A percentile compares a stretch with the other conserved stretches of the same genome.
Evolutionary conservation across 768 basidiomycete species (phyloP).

Genomic region (Phaeotremella fagi): DNA sequence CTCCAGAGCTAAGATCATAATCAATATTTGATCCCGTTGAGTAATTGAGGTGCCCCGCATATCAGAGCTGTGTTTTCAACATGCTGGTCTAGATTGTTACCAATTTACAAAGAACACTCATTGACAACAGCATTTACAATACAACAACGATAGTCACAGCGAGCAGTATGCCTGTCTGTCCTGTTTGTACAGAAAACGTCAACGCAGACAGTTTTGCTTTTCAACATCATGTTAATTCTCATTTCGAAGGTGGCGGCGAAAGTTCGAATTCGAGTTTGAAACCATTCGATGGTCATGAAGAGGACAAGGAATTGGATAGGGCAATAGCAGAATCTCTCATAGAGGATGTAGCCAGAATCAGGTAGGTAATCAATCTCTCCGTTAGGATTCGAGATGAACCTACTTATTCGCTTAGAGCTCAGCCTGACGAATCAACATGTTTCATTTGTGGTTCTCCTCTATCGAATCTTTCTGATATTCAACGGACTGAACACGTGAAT

Average conservation of each 20-base stretch:
- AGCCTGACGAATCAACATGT: constrained; percentile 9
- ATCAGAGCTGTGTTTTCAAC: no score
- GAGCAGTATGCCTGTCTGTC: constrained; percentile 20
- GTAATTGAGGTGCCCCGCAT: no score
- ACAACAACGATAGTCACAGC: no score
- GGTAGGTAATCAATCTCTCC: not conserved
- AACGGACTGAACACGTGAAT: constrained; percentile 30
- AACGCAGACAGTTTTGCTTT: constrained; percentile 29
- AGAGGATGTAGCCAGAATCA: not conserved
- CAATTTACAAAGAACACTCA: no score
- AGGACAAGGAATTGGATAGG: not conserved
- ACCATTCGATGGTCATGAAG: not conserved
- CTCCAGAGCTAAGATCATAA: no score
- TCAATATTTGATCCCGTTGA: no score
- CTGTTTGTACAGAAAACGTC: constrained; percentile 22
- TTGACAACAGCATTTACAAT: no score
- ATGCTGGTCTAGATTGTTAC: no score
- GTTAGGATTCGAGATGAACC: not conserved
- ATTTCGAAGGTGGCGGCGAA: constrained; percentile 21
- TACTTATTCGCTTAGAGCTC: not conserved
- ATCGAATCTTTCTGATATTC: constrained; percentile 1
- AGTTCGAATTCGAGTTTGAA: not conserved
- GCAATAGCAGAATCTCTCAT: not conserved
- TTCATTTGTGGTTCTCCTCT: constrained; percentile 32
- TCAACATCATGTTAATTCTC: constrained; percentile 37